Percentiles rank a stretch among this genome's conserved stretches.
phyloP scores from a whole-genome alignment of 106 monocot genomes.

The Apostasia ramifera region DNA sequence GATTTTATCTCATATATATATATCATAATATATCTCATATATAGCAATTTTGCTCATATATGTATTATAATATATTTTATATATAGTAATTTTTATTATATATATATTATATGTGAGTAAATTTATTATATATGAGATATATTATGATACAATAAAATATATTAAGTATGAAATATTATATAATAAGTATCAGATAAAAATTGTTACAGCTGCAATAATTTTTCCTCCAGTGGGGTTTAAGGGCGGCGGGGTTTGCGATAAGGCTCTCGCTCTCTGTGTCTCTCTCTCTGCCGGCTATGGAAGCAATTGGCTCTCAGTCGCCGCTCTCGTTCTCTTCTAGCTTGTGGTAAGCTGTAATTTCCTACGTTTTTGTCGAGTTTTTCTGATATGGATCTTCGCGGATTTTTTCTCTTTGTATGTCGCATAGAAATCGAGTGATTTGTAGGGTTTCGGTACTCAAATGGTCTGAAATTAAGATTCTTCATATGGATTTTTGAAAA shows the following conservation, averaged over 20 bases:
- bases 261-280: background rate
- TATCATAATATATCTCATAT: no score
- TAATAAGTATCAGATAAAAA: no score
- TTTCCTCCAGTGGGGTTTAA: background rate
- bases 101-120: no score
- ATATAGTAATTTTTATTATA: no score
- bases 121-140: no score
- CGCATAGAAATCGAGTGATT: background rate
- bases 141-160: no score
- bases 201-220: no score
- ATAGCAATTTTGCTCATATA: no score
- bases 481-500: no score
- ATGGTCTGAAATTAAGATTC: background rate
- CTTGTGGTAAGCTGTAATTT: slow-evolving; percentile 25
- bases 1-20: no score
- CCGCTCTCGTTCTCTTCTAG: slow-evolving; percentile 53
- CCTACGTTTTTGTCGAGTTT: background rate
- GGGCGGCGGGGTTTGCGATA: slow-evolving; percentile 7
- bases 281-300: slow-evolving; percentile 12
- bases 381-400: background rate
- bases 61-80: no score
- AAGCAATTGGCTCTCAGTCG: slow-evolving; percentile 36
- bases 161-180: no score
- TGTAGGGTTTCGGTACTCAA: background rate
- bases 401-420: background rate